These are phyloP conservation scores for Gypsophila paniculata DNA, from an alignment of 179 eudicot species.

Conservation along the genomic window DNA sequence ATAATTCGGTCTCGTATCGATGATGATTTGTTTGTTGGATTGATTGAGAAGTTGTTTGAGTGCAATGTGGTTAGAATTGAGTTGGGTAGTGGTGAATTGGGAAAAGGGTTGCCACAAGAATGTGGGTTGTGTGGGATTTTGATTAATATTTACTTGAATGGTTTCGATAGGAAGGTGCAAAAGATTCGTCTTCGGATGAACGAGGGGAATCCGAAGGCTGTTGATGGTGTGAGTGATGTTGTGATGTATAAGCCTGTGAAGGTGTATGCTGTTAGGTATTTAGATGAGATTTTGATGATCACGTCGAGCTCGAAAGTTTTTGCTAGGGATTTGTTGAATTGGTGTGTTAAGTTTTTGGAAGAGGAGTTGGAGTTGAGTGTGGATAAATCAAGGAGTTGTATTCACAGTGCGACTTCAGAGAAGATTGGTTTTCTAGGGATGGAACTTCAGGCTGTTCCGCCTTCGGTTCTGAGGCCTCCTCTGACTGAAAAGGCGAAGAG, in stretches of 20 bases:
- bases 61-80: conserved; percentile 46
- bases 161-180: conserved; percentile 69
- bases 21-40: conserved; percentile 48
- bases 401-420: conserved; percentile 84
- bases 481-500: conserved; percentile 74
- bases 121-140: conserved; percentile 69
- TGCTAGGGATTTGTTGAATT: conserved; percentile 65
- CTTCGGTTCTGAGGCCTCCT: conserved; percentile 67
- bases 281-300: conserved; percentile 73
- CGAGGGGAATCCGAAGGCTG: conserved; percentile 40
- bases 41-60: conserved; percentile 63
- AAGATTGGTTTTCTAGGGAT: conserved; percentile 80
- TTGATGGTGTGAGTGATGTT: conserved; percentile 30
- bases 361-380: conserved; percentile 60
- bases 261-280: conserved; percentile 74
- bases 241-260: conserved; percentile 60
- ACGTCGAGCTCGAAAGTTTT: conserved; percentile 66
- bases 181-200: conserved; percentile 49
- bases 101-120: conserved; percentile 93
- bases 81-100: conserved; percentile 56
- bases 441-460: conserved; percentile 81
- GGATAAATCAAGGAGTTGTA: conserved; percentile 48
- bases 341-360: conserved; percentile 47
- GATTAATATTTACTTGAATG: conserved; percentile 63
- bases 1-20: conserved; percentile 47